Conservation (phyloP, 1,139 yeast genomes). For the Casaregolazyma suthepensis region DNA sequence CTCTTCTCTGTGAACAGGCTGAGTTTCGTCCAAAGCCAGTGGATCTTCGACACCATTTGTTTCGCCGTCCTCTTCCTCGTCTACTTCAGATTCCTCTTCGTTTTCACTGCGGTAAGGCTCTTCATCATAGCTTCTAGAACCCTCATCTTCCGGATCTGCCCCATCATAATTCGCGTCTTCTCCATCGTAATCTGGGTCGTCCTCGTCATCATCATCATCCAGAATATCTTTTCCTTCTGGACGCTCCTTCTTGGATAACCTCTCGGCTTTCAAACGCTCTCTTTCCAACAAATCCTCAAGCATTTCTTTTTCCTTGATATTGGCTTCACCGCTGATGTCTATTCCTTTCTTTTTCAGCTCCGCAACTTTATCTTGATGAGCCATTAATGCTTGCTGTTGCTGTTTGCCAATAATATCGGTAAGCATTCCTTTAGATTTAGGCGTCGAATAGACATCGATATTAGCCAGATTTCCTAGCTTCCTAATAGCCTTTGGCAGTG, state of each 20-base stretch:
- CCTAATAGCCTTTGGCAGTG: slow-evolving; percentile 17
- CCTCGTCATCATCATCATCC: slow-evolving; percentile 17
- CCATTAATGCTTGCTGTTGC: slow-evolving; percentile 29
- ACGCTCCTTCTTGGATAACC: slow-evolving; percentile 31
- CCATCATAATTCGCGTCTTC: slow-evolving; percentile 16
- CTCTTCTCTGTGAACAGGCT: slow-evolving; percentile 1
- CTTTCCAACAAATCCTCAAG: slow-evolving; percentile 53
- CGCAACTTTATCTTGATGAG: slow-evolving; percentile 22
- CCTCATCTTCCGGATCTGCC: slow-evolving; percentile 3
- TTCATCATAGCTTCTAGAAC: slow-evolving; percentile 23
- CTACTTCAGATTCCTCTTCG: slow-evolving; percentile 24
- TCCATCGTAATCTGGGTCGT: slow-evolving; percentile 27
- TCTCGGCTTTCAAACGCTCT: slow-evolving; percentile 42
- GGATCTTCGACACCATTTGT: slow-evolving; percentile 24
- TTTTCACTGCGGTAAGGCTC: slow-evolving; percentile 26
- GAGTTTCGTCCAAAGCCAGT: neutral
- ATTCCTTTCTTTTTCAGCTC: slow-evolving; percentile 30
- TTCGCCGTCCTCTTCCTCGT: slow-evolving; percentile 22
- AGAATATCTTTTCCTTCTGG: slow-evolving; percentile 22
- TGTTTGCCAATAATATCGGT: slow-evolving; percentile 17
- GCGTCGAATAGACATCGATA: slow-evolving; percentile 10
- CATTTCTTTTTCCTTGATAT: slow-evolving; percentile 29
- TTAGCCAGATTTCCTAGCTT: slow-evolving; percentile 21
- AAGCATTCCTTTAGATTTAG: neutral
- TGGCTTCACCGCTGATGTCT: slow-evolving; percentile 25